Percentiles rank a stretch among this genome's conserved stretches.
phyloP scores from a whole-genome alignment of 1,284 basidiomycete species.

The Exobasidium rhododendri region DNA sequence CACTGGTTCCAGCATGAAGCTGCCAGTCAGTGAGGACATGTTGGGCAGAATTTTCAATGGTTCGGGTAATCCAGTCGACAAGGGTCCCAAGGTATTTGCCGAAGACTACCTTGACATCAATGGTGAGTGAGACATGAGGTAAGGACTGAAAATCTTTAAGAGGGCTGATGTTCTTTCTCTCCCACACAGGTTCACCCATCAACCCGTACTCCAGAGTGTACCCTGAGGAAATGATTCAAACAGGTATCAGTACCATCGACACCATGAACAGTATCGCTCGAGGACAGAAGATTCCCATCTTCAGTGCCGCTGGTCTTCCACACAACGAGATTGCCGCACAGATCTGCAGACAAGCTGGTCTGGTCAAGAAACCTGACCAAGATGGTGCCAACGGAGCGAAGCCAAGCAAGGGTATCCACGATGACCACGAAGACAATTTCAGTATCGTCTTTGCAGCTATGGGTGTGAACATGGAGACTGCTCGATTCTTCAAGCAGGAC shows the following conservation, averaged over 20 bases:
- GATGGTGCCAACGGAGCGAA: conserved; percentile 55
- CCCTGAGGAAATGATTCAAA: conserved; percentile 99
- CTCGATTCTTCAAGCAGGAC: conserved; percentile 99
- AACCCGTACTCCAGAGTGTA: conserved; percentile 99
- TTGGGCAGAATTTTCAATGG: conserved; percentile 99
- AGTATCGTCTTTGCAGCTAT: conserved; percentile 99
- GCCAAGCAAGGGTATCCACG: conserved; percentile 92
- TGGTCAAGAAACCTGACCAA: conserved; percentile 68
- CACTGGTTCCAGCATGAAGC: conserved; percentile 96
- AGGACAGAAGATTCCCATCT: conserved; percentile 99
- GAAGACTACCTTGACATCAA: conserved; percentile 99
- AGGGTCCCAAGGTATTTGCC: conserved; percentile 97
- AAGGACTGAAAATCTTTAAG: conserved; percentile 5
- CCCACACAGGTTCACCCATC: conserved; percentile 79
- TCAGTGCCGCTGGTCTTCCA: conserved; percentile 96
- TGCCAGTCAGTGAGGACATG: conserved; percentile 99
- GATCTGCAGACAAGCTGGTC: conserved; percentile 97
- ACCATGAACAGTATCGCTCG: conserved; percentile 88
- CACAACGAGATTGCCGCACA: conserved; percentile 99
- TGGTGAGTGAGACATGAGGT: conserved; percentile 66
- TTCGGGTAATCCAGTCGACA: conserved; percentile 94
- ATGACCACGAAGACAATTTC: conserved; percentile 99
- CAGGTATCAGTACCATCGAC: conserved; percentile 84
- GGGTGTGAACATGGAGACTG: conserved; percentile 99
- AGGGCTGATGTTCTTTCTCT: not conserved